Evolutionary conservation across 75 land plant species (phyloP).

Genomic region (Selaginella moellendorffii): DNA sequence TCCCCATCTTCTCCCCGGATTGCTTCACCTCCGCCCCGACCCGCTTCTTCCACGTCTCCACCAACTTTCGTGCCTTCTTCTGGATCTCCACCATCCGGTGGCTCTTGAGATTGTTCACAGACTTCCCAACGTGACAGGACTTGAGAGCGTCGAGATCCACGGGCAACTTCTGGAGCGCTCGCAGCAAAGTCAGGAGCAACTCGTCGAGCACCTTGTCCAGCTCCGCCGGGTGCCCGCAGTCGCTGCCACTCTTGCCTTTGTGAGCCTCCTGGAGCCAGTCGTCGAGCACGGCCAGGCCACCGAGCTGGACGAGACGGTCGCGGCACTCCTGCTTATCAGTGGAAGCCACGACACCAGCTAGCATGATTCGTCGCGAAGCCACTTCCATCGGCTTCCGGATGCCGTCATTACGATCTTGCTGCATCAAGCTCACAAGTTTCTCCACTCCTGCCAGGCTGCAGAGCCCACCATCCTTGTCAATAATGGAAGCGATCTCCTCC

Average conservation of each 20-base stretch:
- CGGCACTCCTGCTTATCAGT: constrained; percentile 86
- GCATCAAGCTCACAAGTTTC: constrained; percentile 66
- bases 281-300: constrained; percentile 46
- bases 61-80: constrained; percentile 53
- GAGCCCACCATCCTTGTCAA: constrained; percentile 70
- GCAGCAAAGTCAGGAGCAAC: constrained; percentile 60
- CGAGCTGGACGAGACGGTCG: constrained; percentile 55
- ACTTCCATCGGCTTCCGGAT: constrained; percentile 50
- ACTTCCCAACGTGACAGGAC: constrained; percentile 34
- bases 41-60: constrained; percentile 87
- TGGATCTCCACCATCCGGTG: constrained; percentile 88
- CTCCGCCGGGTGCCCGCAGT: constrained; percentile 47
- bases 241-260: constrained; percentile 79
- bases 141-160: constrained; percentile 51
- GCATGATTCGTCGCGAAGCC: constrained; percentile 34
- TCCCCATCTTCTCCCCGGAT: constrained; percentile 31
- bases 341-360: constrained; percentile 69
- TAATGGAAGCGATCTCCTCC: constrained; percentile 58
- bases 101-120: constrained; percentile 55
- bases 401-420: constrained; percentile 36
- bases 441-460: constrained; percentile 50
- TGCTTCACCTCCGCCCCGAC: constrained; percentile 58
- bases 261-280: constrained; percentile 95
- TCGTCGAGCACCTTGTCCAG: constrained; percentile 57
- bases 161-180: constrained; percentile 87